A percentile compares a stretch with the other conserved stretches of the same genome.
Evolutionary conservation across 345 rosid species (phyloP).

Genomic region (Durio zibethinus): DNA sequence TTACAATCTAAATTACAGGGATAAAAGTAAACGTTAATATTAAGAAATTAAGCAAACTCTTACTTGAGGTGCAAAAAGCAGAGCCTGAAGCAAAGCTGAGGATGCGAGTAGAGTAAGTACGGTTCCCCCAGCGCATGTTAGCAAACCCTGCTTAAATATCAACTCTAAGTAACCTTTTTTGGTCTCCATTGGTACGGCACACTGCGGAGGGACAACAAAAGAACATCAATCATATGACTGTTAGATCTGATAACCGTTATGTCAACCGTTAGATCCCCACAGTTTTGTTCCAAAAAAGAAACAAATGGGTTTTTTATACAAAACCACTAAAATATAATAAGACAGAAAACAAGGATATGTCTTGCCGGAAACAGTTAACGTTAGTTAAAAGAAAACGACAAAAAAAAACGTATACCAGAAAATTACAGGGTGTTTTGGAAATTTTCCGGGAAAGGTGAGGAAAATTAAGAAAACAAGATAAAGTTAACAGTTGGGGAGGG

Average conservation of each 20-base stretch:
- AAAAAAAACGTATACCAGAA: neutral
- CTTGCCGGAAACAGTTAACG: neutral
- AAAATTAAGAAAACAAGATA: neutral
- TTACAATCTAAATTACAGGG: neutral
- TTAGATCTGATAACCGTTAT: neutral
- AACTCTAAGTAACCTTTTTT: neutral
- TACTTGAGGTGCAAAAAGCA: neutral
- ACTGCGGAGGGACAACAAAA: neutral
- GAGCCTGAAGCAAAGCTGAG: neutral
- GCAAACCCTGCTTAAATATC: neutral
- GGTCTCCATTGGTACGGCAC: conserved; percentile 15
- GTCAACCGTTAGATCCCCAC: neutral
- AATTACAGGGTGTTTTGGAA: neutral
- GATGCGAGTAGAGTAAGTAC: neutral
- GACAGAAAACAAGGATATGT: neutral
- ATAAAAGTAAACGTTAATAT: neutral
- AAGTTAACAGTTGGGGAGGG: neutral
- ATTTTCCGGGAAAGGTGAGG: neutral
- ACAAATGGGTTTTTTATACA: neutral
- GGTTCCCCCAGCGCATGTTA: neutral
- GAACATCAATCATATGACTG: neutral
- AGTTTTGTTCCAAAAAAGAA: neutral
- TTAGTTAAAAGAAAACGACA: conserved; percentile 7
- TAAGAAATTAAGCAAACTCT: neutral
- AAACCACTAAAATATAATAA: neutral